Evolutionary conservation across 2,329 filamentous ascomycete genomes (phyloP).

Genomic region (Teratosphaeria viscida): DNA sequence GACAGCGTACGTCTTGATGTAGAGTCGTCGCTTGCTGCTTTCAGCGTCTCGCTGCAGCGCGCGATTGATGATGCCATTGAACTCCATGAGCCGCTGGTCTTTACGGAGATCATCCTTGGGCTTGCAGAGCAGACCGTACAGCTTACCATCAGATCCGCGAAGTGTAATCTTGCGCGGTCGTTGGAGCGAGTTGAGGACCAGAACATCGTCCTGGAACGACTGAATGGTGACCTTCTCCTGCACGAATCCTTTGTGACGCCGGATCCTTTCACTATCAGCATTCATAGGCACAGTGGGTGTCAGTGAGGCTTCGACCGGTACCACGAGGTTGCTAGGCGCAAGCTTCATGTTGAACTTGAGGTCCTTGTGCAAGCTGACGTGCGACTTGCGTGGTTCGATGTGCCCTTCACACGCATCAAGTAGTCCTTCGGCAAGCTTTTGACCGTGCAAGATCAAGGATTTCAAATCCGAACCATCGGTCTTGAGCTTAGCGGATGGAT

Average conservation of each 20-base stretch:
- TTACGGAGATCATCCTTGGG: conserved; percentile 96
- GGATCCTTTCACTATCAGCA: conserved; percentile 57
- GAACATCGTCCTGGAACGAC: conserved; percentile 73
- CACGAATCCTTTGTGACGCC: conserved; percentile 73
- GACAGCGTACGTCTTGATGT: conserved; percentile 95
- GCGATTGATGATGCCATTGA: conserved; percentile 96
- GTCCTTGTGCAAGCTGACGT: conserved; percentile 67
- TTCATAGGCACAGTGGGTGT: conserved; percentile 67
- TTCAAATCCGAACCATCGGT: conserved; percentile 54
- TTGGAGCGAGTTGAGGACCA: conserved; percentile 83
- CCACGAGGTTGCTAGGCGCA: conserved; percentile 73
- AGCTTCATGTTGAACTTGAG: conserved; percentile 75
- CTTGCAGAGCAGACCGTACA: conserved; percentile 88
- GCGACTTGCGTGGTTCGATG: conserved; percentile 57
- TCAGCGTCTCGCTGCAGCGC: conserved; percentile 86
- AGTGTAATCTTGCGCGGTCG: conserved; percentile 84
- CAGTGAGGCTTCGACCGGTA: conserved; percentile 77
- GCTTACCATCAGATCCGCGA: conserved; percentile 76
- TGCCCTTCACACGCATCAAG: conserved; percentile 70
- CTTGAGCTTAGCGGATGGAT: conserved; percentile 46
- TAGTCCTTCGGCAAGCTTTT: conserved; percentile 73
- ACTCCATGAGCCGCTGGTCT: conserved; percentile 97
- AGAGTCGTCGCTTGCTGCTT: conserved; percentile 77
- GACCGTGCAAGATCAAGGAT: conserved; percentile 62
- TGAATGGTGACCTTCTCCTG: conserved; percentile 75